Evolutionary conservation across 2,329 filamentous ascomycete species (phyloP).

Genomic region (Phyllosticta citrichinensis): DNA sequence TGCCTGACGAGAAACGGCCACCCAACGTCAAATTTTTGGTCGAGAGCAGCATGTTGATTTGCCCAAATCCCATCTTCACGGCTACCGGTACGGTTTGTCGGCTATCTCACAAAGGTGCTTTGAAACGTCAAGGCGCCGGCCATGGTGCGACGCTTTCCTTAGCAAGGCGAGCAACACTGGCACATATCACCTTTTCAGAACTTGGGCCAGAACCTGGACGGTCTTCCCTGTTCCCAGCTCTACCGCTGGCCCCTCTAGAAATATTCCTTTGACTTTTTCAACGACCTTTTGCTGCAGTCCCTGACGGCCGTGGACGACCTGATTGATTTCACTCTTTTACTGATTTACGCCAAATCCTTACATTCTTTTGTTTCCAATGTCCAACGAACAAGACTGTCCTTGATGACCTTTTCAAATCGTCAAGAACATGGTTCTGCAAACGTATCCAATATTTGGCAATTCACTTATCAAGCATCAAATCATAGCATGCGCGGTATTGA

Average conservation of each 20-base stretch:
- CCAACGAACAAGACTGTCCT: background rate
- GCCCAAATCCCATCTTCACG: background rate
- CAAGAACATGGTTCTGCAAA: background rate
- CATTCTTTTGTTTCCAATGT: background rate
- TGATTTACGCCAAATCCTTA: background rate
- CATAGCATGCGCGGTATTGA: background rate
- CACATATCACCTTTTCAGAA: background rate
- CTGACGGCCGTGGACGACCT: background rate
- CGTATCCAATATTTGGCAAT: background rate
- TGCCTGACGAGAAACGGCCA: no score
- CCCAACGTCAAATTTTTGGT: no score
- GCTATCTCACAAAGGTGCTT: background rate
- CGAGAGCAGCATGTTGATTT: background rate
- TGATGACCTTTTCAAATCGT: background rate
- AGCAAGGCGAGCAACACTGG: background rate
- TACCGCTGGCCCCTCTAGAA: background rate
- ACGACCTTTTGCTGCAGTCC: background rate
- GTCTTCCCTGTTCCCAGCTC: background rate
- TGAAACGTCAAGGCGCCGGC: background rate
- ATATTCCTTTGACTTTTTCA: background rate
- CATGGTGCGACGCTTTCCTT: background rate
- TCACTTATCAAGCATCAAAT: background rate
- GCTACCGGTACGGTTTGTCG: background rate
- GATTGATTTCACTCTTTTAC: background rate
- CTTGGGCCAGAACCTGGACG: background rate